Evolutionary conservation across 768 basidiomycete species (phyloP).

Genomic region (Lanmaoa pseudosensibilis): DNA sequence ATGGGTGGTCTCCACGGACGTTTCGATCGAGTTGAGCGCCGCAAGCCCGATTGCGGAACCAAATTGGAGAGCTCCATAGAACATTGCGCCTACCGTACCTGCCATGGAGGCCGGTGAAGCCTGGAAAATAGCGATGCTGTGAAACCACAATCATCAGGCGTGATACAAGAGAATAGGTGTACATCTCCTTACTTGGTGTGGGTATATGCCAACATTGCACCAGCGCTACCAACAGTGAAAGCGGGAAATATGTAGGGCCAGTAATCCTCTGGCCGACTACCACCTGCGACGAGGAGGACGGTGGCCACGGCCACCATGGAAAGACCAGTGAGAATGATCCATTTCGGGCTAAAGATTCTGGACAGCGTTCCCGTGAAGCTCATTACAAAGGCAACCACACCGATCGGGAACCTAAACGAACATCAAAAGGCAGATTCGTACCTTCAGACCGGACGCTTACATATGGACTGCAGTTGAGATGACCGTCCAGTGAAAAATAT

Average conservation of each 20-base stretch:
- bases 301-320: constrained; percentile 38
- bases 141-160: not conserved
- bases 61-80: constrained; percentile 53
- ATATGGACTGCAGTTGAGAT: constrained; percentile 42
- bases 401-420: constrained; percentile 41
- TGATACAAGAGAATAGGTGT: constrained; percentile 11
- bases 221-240: constrained; percentile 47
- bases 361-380: constrained; percentile 42
- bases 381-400: constrained; percentile 37
- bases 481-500: constrained; percentile 42
- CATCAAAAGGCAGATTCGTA: not conserved
- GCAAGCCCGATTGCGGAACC: constrained; percentile 55
- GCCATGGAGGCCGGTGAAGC: constrained; percentile 48
- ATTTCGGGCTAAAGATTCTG: constrained; percentile 40
- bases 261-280: constrained; percentile 41
- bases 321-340: constrained; percentile 43
- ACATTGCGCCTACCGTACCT: constrained; percentile 57
- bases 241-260: constrained; percentile 49
- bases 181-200: constrained; percentile 45
- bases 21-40: constrained; percentile 48
- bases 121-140: constrained; percentile 51
- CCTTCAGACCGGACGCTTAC: constrained; percentile 23
- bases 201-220: constrained; percentile 45
- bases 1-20: constrained; percentile 39
- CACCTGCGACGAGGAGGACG: constrained; percentile 42